phyloP scores from a whole-genome alignment of 495 filamentous ascomycete genomes.

The Aspergillus diversus region DNA sequence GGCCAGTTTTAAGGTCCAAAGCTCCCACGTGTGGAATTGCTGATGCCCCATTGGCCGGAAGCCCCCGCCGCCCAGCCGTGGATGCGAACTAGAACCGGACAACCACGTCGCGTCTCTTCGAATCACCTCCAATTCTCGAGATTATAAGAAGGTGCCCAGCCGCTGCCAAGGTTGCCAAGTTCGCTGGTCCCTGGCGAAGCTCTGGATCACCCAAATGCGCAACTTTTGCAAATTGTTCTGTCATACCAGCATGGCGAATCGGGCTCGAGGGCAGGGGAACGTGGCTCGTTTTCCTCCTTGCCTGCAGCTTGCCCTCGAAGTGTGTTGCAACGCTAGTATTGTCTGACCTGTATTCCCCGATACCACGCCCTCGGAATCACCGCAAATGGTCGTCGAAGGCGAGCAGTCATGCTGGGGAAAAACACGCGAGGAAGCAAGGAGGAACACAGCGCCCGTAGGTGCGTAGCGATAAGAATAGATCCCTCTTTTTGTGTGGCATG shows the following conservation, averaged over 20 bases:
- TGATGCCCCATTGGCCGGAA: not conserved
- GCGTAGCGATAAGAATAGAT: too few species aligned
- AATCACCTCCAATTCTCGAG: not conserved
- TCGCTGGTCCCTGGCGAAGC: not conserved
- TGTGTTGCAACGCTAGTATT: not conserved
- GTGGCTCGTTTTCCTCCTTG: not conserved
- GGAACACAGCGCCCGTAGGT: not conserved
- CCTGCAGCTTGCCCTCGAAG: not conserved
- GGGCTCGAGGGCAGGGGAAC: not conserved
- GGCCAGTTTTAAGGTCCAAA: not conserved
- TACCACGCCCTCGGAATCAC: not conserved
- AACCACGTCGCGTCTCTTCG: not conserved
- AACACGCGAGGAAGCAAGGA: not conserved
- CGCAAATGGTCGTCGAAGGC: not conserved
- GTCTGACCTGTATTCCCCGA: not conserved
- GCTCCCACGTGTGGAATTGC: not conserved
- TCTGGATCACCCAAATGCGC: not conserved
- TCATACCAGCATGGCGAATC: not conserved
- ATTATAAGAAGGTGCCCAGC: not conserved
- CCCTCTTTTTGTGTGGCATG: too few species aligned
- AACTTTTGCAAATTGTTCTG: not conserved
- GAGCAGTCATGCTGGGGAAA: not conserved
- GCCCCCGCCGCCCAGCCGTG: not conserved
- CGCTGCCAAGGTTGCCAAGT: conserved; percentile 6
- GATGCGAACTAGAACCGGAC: not conserved